A percentile compares a stretch with the other conserved stretches of the same genome.
phyloP scores from a whole-genome alignment of 768 basidiomycete species.

The Dictyophora rubrovolvata region DNA sequence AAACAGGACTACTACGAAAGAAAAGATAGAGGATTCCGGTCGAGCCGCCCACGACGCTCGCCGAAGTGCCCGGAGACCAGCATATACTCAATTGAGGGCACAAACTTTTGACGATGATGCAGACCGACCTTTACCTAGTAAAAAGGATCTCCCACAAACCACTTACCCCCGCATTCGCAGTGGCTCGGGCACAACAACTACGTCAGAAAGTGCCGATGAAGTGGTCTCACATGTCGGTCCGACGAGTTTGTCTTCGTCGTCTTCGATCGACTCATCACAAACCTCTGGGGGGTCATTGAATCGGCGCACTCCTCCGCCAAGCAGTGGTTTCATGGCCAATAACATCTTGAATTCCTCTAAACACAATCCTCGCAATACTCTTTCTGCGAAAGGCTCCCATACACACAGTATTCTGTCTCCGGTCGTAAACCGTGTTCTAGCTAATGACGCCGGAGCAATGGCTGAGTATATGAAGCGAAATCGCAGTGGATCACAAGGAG shows the following conservation, averaged over 20 bases:
- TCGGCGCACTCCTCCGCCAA: slow-evolving; percentile 27
- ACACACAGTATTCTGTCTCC: slow-evolving; percentile 52
- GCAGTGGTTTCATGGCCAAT: background rate
- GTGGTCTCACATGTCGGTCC: slow-evolving; percentile 36
- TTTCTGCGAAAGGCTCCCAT: background rate
- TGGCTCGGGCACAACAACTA: slow-evolving; percentile 69
- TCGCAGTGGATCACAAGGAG: slow-evolving; percentile 46
- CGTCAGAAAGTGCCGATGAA: slow-evolving; percentile 60
- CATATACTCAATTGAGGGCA: slow-evolving; percentile 39
- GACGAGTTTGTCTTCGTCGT: slow-evolving; percentile 37
- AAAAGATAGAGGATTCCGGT: slow-evolving; percentile 73
- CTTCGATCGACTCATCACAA: slow-evolving; percentile 23
- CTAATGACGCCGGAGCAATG: slow-evolving; percentile 79
- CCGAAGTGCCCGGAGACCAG: slow-evolving; percentile 60
- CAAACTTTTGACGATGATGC: slow-evolving; percentile 2
- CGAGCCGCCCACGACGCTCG: slow-evolving; percentile 53
- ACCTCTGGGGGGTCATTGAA: slow-evolving; percentile 51
- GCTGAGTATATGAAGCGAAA: slow-evolving; percentile 77
- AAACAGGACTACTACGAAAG: slow-evolving; percentile 46
- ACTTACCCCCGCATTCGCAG: slow-evolving; percentile 50
- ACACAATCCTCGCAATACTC: slow-evolving; percentile 16
- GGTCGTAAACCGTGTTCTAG: slow-evolving; percentile 69
- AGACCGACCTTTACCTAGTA: slow-evolving; percentile 1
- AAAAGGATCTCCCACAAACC: slow-evolving; percentile 20
- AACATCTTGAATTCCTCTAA: background rate